Conservation (phyloP, 768 basidiomycete species). For the Xerocomellus chrysenteron region DNA sequence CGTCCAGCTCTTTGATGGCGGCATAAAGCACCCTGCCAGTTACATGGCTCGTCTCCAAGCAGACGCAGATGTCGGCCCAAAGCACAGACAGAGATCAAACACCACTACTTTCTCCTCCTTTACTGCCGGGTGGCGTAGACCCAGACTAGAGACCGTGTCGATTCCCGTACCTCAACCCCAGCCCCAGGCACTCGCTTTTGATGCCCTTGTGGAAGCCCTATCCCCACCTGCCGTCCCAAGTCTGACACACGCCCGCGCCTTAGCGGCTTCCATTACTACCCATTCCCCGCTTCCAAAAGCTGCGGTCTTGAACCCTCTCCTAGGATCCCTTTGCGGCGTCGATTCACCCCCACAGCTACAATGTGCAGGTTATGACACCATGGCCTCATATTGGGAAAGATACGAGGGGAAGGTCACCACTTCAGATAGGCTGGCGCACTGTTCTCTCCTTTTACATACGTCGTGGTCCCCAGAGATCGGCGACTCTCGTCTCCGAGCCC, state of each 20-base stretch:
- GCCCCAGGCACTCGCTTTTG: slow-evolving; percentile 34
- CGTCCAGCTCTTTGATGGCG: slow-evolving; percentile 3
- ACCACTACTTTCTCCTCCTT: slow-evolving; percentile 43
- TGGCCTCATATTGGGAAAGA: slow-evolving; percentile 69
- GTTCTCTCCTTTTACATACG: slow-evolving; percentile 56
- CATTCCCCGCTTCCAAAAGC: slow-evolving; percentile 57
- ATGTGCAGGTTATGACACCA: slow-evolving; percentile 68
- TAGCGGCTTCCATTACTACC: slow-evolving; percentile 50
- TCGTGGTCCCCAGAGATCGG: slow-evolving; percentile 69
- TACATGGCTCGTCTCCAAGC: slow-evolving; percentile 32
- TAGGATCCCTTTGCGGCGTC: slow-evolving; percentile 55
- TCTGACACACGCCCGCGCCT: slow-evolving; percentile 56
- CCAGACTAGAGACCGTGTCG: slow-evolving; percentile 30
- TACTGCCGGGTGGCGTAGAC: slow-evolving; percentile 38
- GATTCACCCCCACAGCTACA: slow-evolving; percentile 58
- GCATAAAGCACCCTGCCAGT: slow-evolving; percentile 10
- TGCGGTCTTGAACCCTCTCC: slow-evolving; percentile 55
- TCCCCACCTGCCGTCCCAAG: slow-evolving; percentile 64
- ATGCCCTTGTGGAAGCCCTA: slow-evolving; percentile 45
- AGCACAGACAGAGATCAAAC: slow-evolving; percentile 41
- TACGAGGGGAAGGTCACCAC: slow-evolving; percentile 47
- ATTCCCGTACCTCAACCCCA: slow-evolving; percentile 29
- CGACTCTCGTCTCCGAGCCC: slow-evolving; percentile 67
- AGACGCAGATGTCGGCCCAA: slow-evolving; percentile 33
- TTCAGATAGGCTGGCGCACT: slow-evolving; percentile 60